These are phyloP conservation scores for Pistacia vera DNA, from an alignment of 345 rosid genomes.

Conservation along the genomic window DNA sequence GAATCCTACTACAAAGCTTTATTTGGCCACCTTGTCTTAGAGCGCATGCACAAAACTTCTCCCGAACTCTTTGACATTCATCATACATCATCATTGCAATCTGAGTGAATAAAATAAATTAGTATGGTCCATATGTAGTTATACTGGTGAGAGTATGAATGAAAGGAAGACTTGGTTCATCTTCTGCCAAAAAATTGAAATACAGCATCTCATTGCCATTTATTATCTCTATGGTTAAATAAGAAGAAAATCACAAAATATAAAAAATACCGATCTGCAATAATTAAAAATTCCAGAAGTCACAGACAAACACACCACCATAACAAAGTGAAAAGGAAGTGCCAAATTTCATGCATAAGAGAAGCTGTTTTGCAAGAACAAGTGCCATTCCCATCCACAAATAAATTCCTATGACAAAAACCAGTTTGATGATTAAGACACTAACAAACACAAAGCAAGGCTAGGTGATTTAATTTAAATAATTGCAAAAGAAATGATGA, in stretches of 20 bases:
- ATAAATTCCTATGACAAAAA: neutral
- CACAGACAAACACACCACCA: slow-evolving; percentile 8
- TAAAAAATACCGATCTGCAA: neutral
- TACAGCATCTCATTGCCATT: neutral
- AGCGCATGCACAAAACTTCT: slow-evolving; percentile 55
- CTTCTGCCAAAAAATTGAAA: slow-evolving; percentile 13
- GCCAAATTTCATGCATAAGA: slow-evolving; percentile 11
- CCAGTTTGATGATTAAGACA: neutral
- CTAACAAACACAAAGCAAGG: neutral
- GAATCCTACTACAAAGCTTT: slow-evolving; percentile 37
- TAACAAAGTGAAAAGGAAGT: neutral
- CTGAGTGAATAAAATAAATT: slow-evolving; percentile 73
- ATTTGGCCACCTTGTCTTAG: slow-evolving; percentile 61
- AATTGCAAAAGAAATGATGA: neutral
- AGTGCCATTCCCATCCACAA: slow-evolving; percentile 1
- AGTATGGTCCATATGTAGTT: slow-evolving; percentile 37
- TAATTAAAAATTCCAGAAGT: neutral
- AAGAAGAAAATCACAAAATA: neutral
- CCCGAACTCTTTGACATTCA: slow-evolving; percentile 60
- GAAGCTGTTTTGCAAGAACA: neutral
- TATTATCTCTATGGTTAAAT: neutral
- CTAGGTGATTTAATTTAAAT: neutral
- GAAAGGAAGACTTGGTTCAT: slow-evolving; percentile 16
- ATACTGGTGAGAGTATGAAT: slow-evolving; percentile 23
- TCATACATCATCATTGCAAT: slow-evolving; percentile 99